Percentiles rank a stretch among this genome's conserved stretches.
Conservation (phyloP, 208 protist species). For the Leishmania arabica region DNA sequence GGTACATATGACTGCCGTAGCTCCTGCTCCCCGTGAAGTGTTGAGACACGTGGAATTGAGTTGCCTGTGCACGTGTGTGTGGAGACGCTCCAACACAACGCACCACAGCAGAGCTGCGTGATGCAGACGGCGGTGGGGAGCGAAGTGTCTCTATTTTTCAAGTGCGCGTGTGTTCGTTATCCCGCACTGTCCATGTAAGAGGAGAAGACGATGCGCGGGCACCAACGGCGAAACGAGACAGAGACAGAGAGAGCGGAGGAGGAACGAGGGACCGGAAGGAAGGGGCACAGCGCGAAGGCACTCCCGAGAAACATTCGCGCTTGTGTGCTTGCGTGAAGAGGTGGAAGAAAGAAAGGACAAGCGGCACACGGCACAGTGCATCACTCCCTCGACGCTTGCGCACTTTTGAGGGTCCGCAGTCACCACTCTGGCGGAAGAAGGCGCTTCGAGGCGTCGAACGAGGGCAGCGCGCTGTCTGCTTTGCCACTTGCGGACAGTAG, state of each 20-base stretch:
- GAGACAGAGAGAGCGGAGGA: not conserved
- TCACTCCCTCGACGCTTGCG: not conserved
- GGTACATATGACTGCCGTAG: not conserved
- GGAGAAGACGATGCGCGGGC: not conserved
- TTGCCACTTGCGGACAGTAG: constrained; percentile 13
- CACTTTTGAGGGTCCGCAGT: not conserved
- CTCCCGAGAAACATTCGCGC: not conserved
- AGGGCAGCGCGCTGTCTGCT: not conserved
- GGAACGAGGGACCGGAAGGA: not conserved
- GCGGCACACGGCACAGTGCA: not conserved
- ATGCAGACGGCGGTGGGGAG: not conserved
- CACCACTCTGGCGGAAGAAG: not conserved
- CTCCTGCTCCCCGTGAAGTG: not conserved
- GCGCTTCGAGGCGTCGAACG: constrained; percentile 5
- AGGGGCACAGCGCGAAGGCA: not conserved
- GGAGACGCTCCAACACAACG: not conserved
- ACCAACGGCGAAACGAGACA: not conserved
- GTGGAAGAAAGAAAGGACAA: not conserved
- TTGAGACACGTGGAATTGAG: not conserved
- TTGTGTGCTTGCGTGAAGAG: not conserved
- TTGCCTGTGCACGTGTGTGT: not conserved
- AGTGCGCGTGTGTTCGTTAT: not conserved
- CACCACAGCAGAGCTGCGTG: not conserved
- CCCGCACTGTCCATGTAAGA: not conserved
- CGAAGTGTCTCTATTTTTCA: not conserved